Base-by-base conservation (phyloP, 2,329 filamentous ascomycete genomes). In the Leptographium flavum region DNA sequence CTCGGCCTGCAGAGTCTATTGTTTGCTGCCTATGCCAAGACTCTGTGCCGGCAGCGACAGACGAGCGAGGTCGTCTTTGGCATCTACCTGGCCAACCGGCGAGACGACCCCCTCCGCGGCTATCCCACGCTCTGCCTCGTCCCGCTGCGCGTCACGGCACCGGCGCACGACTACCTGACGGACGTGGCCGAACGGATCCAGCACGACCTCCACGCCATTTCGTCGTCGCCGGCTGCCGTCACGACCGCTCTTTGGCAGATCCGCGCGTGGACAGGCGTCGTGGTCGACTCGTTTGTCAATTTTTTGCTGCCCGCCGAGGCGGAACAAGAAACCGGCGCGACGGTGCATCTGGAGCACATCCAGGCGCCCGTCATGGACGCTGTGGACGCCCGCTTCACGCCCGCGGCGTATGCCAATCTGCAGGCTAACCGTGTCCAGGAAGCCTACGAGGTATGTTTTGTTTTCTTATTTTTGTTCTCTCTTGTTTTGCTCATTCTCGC, bases 41-140 rank as follows among this genome's bases (percentile, higher is more conserved):
- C 19, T 1, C 2, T 49, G 32, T 27, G 36, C 8, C 7, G 3
- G 27, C n/a, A 11, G 1, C 4, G 5, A 14, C 4, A 3, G 3
- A 22, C 3, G 3, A n/a, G n/a, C 3, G 39, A 74, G 33, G 60
- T 84, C 2, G 63, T 86, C 0, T 70, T 94, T 42, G 88, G 87
- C 2, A 62, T 94, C 21, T 95, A 94, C 59, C 73, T 94, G 9
- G 84, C 87, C 36, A 94, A 93, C 58, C 74, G 87, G 70, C 3
- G 63, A 69, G 43, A 7, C 15, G 37, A 73, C 2, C 57, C 65
- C 0, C 51, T 53, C 0, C 63, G 74, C 2, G 53, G 71, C 0
- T 79, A 76, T 28, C 87, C 88, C 0, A 92, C 85, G 0, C 68
- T 95, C 19, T 88, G 83, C 52, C 68, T 95, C 4, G 70, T 94